Evolutionary conservation across 306 rosid genomes (phyloP).

Genomic region (Quillaja saponaria): DNA sequence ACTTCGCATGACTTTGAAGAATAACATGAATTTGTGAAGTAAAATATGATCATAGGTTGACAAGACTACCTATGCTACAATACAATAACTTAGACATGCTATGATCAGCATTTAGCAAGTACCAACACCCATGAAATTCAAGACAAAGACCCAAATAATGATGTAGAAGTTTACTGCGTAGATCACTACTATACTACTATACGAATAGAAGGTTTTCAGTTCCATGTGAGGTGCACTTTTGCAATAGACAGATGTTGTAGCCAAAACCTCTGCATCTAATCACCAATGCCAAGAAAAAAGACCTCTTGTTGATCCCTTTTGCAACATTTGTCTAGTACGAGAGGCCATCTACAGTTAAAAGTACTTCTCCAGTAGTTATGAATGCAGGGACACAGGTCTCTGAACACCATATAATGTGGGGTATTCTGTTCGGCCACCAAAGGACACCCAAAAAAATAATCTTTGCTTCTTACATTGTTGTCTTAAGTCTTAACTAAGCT

Average conservation of each 20-base stretch:
- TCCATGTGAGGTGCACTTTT: not conserved
- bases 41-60: not conserved
- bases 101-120: not conserved
- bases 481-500: no score
- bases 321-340: not conserved
- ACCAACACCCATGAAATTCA: not conserved
- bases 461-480: no score
- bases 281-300: not conserved
- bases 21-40: no score
- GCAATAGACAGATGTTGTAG: not conserved
- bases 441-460: no score
- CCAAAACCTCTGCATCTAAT: not conserved
- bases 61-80: not conserved
- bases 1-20: not conserved
- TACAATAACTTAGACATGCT: slow-evolving; percentile 11
- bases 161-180: not conserved
- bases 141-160: not conserved
- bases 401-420: not conserved
- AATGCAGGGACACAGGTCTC: not conserved
- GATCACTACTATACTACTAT: not conserved
- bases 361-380: not conserved
- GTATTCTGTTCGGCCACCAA: no score
- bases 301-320: slow-evolving; percentile 1
- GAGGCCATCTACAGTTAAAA: not conserved
- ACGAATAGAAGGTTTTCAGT: not conserved